Conservation (phyloP, 345 rosid species). For the Gynandropsis gynandra region DNA sequence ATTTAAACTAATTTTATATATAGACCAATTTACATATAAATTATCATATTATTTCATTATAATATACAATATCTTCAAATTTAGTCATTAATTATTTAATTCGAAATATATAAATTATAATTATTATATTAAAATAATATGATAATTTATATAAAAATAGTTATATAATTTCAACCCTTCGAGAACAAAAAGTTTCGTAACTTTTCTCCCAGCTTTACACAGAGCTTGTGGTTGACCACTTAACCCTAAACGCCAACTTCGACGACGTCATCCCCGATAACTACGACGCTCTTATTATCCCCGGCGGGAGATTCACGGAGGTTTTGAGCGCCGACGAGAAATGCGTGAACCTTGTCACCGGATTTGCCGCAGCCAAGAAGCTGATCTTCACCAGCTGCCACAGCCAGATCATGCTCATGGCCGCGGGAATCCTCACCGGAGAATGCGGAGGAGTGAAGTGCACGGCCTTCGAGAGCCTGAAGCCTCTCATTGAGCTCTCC, state of each 20-base stretch:
- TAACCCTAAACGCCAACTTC: slow-evolving; percentile 35
- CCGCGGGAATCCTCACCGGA: slow-evolving; percentile 37
- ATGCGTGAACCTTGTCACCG: slow-evolving; percentile 27
- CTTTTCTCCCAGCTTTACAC: slow-evolving; percentile 30
- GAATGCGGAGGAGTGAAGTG: slow-evolving; percentile 36
- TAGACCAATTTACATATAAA: too few species aligned
- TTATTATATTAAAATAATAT: too few species aligned
- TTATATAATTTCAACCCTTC: neutral
- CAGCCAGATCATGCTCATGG: slow-evolving; percentile 38
- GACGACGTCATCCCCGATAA: slow-evolving; percentile 26
- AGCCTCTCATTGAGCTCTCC: slow-evolving; percentile 35
- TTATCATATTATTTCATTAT: too few species aligned
- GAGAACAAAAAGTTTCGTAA: neutral
- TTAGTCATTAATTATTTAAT: too few species aligned
- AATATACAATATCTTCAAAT: too few species aligned
- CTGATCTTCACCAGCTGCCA: slow-evolving; percentile 44
- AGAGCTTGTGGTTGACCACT: slow-evolving; percentile 38
- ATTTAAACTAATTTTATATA: too few species aligned
- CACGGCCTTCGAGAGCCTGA: slow-evolving; percentile 43
- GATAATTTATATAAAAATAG: too few species aligned
- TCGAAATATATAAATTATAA: too few species aligned
- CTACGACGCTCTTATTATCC: slow-evolving; percentile 40
- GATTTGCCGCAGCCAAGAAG: slow-evolving; percentile 33
- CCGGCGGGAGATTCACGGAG: slow-evolving; percentile 45
- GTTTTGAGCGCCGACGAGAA: slow-evolving; percentile 35